Evolutionary conservation across 371 early-diverging fungal species (phyloP).

Genomic region (Apophysomyces variabilis): DNA sequence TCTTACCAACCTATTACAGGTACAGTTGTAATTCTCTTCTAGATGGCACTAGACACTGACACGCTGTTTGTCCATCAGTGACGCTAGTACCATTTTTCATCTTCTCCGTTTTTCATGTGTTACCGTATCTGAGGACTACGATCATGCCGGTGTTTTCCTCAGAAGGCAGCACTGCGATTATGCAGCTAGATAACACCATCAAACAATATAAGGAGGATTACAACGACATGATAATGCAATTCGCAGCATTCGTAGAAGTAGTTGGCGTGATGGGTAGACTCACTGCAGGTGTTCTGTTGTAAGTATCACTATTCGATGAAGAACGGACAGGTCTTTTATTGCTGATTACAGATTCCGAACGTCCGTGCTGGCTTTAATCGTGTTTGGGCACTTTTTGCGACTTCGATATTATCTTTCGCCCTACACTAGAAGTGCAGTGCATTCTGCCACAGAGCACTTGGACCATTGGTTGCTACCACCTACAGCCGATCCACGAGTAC

Average conservation of each 20-base stretch:
- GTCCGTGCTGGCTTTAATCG: slow-evolving; percentile 75
- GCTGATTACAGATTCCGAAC: slow-evolving; percentile 58
- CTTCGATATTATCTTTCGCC: slow-evolving; percentile 79
- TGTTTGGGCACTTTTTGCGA: slow-evolving; percentile 82
- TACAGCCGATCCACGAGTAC: slow-evolving; percentile 38
- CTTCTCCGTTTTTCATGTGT: slow-evolving; percentile 83
- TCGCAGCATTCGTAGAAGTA: slow-evolving; percentile 82
- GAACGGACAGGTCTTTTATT: too few species aligned
- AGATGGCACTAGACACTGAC: neutral
- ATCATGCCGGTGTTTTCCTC: slow-evolving; percentile 70
- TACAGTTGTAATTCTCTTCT: slow-evolving; percentile 30
- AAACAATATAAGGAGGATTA: slow-evolving; percentile 64
- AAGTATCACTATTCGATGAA: slow-evolving; percentile 21
- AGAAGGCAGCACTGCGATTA: slow-evolving; percentile 37
- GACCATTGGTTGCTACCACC: slow-evolving; percentile 61
- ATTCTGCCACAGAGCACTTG: slow-evolving; percentile 47
- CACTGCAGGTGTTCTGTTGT: slow-evolving; percentile 64
- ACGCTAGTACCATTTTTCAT: slow-evolving; percentile 80
- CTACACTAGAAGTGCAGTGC: slow-evolving; percentile 63
- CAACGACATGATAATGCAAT: slow-evolving; percentile 69
- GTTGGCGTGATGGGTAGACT: slow-evolving; percentile 72
- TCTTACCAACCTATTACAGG: slow-evolving; percentile 73
- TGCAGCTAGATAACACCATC: slow-evolving; percentile 45
- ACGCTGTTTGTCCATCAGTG: slow-evolving; percentile 47
- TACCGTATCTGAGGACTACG: slow-evolving; percentile 70